Evolutionary conservation across 2,329 filamentous ascomycete species (phyloP).

Genomic region (Colletotrichum lupini): DNA sequence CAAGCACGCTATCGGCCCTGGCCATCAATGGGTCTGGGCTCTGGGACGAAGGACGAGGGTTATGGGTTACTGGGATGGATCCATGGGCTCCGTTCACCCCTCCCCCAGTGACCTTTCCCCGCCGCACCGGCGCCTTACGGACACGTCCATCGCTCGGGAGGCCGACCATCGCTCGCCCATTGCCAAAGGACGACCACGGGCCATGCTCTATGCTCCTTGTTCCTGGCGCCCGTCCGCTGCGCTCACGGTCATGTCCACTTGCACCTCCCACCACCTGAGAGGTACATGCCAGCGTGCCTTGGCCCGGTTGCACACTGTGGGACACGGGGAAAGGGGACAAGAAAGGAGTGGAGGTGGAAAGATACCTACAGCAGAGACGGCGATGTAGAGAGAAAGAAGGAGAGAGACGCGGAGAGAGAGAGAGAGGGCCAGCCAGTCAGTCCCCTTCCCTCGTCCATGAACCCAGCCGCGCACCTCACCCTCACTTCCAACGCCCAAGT

Average conservation of each 20-base stretch:
- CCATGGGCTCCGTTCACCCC: conserved; percentile 16
- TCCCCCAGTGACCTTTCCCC: conserved; percentile 34
- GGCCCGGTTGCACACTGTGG: conserved; percentile 22
- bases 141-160: conserved; percentile 32
- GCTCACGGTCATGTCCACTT: conserved; percentile 12
- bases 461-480: neutral
- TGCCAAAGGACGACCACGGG: conserved; percentile 30
- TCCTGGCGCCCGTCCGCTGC: conserved; percentile 30
- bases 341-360: neutral
- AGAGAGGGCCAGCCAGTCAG: neutral
- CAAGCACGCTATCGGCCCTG: conserved; percentile 19
- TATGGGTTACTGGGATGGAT: conserved; percentile 4
- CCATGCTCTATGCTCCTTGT: conserved; percentile 34
- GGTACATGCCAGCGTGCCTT: neutral
- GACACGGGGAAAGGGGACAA: neutral
- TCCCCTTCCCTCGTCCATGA: neutral
- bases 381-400: neutral
- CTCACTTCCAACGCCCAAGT: neutral
- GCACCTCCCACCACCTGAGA: conserved; percentile 13
- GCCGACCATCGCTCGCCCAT: conserved; percentile 31
- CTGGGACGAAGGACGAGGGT: neutral
- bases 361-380: neutral
- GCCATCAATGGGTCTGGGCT: conserved; percentile 20
- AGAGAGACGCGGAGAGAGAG: neutral
- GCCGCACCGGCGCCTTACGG: conserved; percentile 30